These are phyloP conservation scores for Penicillium decumbens DNA, from an alignment of 2,329 filamentous ascomycete species.

Conservation along the genomic window DNA sequence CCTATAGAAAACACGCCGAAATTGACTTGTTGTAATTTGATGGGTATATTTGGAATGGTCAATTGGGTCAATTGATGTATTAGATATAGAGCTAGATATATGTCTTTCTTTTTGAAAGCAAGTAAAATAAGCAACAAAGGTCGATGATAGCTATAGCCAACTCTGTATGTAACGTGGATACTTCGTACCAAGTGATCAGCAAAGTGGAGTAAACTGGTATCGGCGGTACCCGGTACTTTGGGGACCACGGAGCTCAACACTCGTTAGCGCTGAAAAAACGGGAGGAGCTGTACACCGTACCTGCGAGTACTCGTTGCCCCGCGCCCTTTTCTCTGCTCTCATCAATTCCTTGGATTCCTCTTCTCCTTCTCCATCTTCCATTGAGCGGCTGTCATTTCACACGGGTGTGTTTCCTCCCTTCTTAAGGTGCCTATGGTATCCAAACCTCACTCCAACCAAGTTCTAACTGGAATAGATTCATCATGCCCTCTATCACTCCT, in stretches of 20 bases:
- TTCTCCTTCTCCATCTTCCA: slow-evolving; percentile 22
- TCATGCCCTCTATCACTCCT: slow-evolving; percentile 54
- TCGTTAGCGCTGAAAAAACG: slow-evolving; percentile 5
- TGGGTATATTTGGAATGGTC: neutral
- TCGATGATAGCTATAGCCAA: too few relatives aligned
- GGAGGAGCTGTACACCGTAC: slow-evolving; percentile 28
- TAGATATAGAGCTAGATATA: neutral
- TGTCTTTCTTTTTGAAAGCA: too few relatives aligned
- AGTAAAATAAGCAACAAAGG: too few relatives aligned
- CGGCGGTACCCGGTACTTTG: slow-evolving; percentile 23
- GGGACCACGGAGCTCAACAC: slow-evolving; percentile 11
- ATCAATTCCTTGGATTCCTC: slow-evolving; percentile 6
- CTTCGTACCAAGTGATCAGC: too few relatives aligned
- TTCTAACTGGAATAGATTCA: slow-evolving; percentile 26
- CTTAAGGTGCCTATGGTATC: neutral
- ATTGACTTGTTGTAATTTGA: neutral
- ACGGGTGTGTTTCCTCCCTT: neutral
- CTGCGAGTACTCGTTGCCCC: slow-evolving; percentile 25
- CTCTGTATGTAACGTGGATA: too few relatives aligned
- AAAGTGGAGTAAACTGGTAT: slow-evolving; percentile 9
- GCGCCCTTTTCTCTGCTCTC: slow-evolving; percentile 23
- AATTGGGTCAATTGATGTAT: neutral
- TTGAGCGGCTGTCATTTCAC: slow-evolving; percentile 4
- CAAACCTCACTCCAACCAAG: neutral
- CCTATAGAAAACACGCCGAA: neutral